These are phyloP conservation scores for Plantago ovata DNA, from an alignment of 257 asterid species.

Conservation along the genomic window DNA sequence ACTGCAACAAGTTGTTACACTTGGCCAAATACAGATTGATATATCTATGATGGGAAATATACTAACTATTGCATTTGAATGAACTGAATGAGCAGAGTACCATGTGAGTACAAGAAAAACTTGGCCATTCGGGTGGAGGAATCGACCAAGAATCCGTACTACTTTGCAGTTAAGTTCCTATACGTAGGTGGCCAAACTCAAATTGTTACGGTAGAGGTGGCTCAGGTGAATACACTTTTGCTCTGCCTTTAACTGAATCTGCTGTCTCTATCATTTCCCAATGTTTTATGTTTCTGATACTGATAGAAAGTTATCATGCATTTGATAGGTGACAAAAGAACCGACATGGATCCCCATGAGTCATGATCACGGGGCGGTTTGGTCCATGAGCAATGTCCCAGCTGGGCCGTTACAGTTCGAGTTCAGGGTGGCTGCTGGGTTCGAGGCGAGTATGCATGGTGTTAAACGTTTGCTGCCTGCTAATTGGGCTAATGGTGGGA, in stretches of 20 bases:
- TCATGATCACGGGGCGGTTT: conserved; percentile 58
- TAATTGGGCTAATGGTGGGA: conserved; percentile 46
- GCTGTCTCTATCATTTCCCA: not conserved
- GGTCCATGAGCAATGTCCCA: conserved; percentile 80
- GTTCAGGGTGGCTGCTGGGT: conserved; percentile 66
- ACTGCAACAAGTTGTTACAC: too few species aligned
- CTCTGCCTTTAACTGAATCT: not conserved
- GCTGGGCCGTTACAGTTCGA: conserved; percentile 59
- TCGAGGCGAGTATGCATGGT: conserved; percentile 66
- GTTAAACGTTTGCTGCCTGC: conserved; percentile 59
- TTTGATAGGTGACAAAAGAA: conserved; percentile 41
- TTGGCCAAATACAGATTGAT: too few species aligned
- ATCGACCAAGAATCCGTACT: conserved; percentile 63
- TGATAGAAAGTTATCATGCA: too few species aligned
- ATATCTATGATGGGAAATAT: too few species aligned
- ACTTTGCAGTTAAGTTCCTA: conserved; percentile 51
- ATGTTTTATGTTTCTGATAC: too few species aligned
- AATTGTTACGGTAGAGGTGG: conserved; percentile 50
- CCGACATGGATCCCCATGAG: conserved; percentile 58
- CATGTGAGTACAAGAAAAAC: conserved; percentile 60
- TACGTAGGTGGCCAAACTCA: conserved; percentile 89
- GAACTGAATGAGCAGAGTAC: conserved; percentile 36
- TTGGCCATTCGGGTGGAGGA: conserved; percentile 66
- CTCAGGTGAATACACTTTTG: conserved; percentile 48
- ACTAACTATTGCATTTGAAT: not conserved